phyloP scores from a whole-genome alignment of 225 moss, liverwort and hornwort species.

The Bryum argenteum region DNA sequence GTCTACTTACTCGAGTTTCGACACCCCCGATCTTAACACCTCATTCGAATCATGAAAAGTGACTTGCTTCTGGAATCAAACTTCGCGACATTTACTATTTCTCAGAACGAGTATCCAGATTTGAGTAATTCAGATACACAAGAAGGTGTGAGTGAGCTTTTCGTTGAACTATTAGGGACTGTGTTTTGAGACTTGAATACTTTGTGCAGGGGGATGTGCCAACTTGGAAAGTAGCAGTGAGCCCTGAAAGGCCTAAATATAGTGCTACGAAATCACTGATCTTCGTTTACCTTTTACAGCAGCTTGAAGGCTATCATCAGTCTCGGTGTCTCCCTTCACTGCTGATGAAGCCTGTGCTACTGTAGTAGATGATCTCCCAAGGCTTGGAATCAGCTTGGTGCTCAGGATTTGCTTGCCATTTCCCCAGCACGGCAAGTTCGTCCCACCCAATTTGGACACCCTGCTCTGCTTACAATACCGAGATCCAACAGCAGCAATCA shows the following conservation, averaged over 20 bases:
- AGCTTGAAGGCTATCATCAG: conserved; percentile 48
- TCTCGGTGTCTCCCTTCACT: conserved; percentile 40
- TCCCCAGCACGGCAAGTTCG: conserved; percentile 25
- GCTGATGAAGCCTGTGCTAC: conserved; percentile 40
- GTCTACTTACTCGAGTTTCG: neutral
- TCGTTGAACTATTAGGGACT: neutral
- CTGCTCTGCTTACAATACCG: conserved; percentile 31
- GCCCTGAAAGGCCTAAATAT: neutral
- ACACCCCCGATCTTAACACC: neutral
- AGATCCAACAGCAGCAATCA: conserved; percentile 17
- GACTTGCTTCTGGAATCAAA: no score
- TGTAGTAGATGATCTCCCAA: conserved; percentile 17
- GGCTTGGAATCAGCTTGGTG: conserved; percentile 17
- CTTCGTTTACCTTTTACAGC: conserved; percentile 48
- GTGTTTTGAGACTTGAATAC: neutral
- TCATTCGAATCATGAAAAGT: neutral
- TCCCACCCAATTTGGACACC: conserved; percentile 9
- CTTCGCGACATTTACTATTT: neutral
- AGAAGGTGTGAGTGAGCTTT: neutral
- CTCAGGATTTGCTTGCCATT: conserved; percentile 27
- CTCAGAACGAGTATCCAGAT: conserved; percentile 5
- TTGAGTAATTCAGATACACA: neutral
- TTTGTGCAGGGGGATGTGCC: neutral
- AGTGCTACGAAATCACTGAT: neutral
- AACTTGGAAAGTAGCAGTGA: neutral